phyloP scores from a whole-genome alignment of 2,329 filamentous ascomycete species.

The Fusarium tanahbumbuense region DNA sequence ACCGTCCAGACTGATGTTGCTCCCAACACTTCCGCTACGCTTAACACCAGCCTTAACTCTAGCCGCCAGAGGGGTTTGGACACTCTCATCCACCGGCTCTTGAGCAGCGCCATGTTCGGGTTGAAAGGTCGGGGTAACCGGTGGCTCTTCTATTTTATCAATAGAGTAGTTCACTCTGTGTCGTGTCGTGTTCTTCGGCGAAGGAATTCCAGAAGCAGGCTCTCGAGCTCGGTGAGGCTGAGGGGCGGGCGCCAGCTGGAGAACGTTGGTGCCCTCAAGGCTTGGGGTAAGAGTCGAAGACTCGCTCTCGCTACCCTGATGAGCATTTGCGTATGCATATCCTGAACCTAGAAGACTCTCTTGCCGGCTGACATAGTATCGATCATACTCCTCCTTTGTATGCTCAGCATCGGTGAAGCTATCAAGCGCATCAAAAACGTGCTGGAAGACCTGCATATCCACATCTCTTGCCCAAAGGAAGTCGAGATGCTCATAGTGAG shows the following conservation, averaged over 20 bases:
- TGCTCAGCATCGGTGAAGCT: slow-evolving; percentile 71
- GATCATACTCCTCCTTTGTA: slow-evolving; percentile 69
- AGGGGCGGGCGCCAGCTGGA: slow-evolving; percentile 14
- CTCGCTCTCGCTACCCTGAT: slow-evolving; percentile 53
- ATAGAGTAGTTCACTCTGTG: slow-evolving; percentile 27
- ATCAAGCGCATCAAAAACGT: slow-evolving; percentile 90
- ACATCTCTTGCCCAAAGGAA: slow-evolving; percentile 95
- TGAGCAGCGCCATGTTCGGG: slow-evolving; percentile 9
- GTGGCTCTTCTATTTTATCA: slow-evolving; percentile 25
- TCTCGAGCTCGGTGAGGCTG: slow-evolving; percentile 50
- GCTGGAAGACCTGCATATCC: slow-evolving; percentile 84
- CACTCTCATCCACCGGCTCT: slow-evolving; percentile 33
- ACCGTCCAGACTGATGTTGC: slow-evolving; percentile 56
- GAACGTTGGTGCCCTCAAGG: slow-evolving; percentile 30
- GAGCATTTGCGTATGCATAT: slow-evolving; percentile 41
- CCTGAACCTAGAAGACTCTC: slow-evolving; percentile 60
- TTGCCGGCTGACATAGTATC: slow-evolving; percentile 64
- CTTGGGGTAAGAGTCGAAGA: slow-evolving; percentile 48
- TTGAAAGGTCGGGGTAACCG: slow-evolving; percentile 29
- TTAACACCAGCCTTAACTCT: slow-evolving; percentile 27
- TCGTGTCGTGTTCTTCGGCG: slow-evolving; percentile 35
- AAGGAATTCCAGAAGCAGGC: slow-evolving; percentile 24
- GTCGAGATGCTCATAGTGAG: slow-evolving; percentile 96
- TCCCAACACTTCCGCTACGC: slow-evolving; percentile 48
- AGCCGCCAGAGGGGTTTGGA: slow-evolving; percentile 30